Base-by-base conservation (phyloP, 2,329 filamentous ascomycete genomes). In the Thelonectria olida region DNA sequence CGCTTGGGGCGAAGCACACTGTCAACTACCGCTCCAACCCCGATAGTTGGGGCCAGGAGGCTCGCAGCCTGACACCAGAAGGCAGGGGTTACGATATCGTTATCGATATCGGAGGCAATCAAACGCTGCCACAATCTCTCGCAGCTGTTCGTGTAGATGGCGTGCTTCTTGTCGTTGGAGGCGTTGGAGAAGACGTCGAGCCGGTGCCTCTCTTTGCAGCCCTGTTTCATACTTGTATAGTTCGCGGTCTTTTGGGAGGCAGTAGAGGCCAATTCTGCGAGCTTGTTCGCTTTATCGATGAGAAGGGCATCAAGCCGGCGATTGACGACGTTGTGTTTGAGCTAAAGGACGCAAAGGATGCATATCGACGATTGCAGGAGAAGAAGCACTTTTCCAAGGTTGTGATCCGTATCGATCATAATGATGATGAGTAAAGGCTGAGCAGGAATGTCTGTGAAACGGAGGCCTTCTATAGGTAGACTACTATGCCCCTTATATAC, bases 21-120 rank as follows among this genome's bases (percentile, higher is more conserved):
- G 75, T 83, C 45, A 82, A 83, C 66, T 83, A 82, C 56, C 75
- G 72, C 15, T 80, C 73, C 0, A 80, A 80, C 8, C 75, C 83
- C 0, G 81, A 85, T 49, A 50, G 50, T 4, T 91, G 89, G 89
- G 85, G 88, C n/a, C 74, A 79, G 3, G 81, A 81, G 25, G 88
- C 87, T 9, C 72, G 82, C 9, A 83, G 81, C 0, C 79, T 84
- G 0, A 81, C 79, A 0, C 76, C 76, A 0, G 73, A 78, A 1
- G 79, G 79, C 2, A 69, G 67, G 2, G 90, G 90, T 12, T 84
- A 90, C 7, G 84, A 91, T 67, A 81, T 88, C 62, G 78, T 92
- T 38, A 70, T 90, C 38, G 90, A 92, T 67, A 84, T 91, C n/a
- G 89, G 87, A 12, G 89, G 89, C 0, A 80, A 85, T 1, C 81